Conservation (phyloP, 1,284 basidiomycete genomes). For the Paramarasmius palmivorus region DNA sequence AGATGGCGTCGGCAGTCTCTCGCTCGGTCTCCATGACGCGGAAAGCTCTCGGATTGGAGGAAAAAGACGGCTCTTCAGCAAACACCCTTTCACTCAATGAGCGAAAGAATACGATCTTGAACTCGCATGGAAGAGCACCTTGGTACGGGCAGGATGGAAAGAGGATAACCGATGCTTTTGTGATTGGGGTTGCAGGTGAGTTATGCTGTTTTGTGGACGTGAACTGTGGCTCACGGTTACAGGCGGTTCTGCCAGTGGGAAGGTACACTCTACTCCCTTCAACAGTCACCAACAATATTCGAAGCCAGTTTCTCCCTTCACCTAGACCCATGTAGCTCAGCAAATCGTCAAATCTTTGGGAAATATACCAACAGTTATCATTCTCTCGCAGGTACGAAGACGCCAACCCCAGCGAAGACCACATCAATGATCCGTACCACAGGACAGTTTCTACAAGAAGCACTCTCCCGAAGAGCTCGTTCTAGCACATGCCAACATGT, state of each 20-base stretch:
- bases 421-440: constrained; percentile 15
- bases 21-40: constrained; percentile 1
- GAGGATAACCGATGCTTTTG: constrained; percentile 77
- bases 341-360: constrained; percentile 83
- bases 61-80: not conserved
- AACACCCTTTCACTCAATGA: constrained; percentile 28
- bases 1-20: constrained; percentile 1
- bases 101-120: constrained; percentile 80
- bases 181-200: constrained; percentile 90
- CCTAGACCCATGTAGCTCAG: constrained; percentile 87
- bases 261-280: constrained; percentile 51
- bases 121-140: constrained; percentile 80
- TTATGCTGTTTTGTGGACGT: no score
- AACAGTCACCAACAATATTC: not conserved
- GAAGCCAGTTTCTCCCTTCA: constrained; percentile 9
- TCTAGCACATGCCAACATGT: constrained; percentile 81
- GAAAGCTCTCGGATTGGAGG: not conserved
- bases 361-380: constrained; percentile 86
- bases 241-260: constrained; percentile 93
- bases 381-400: constrained; percentile 73
- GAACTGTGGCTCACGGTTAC: no score
- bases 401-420: not conserved
- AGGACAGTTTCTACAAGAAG: constrained; percentile 94
- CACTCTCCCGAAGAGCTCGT: constrained; percentile 79
- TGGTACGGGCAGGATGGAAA: constrained; percentile 81